Base-by-base conservation (phyloP, 2,329 filamentous ascomycete species). In the Sclerotinia minor region DNA sequence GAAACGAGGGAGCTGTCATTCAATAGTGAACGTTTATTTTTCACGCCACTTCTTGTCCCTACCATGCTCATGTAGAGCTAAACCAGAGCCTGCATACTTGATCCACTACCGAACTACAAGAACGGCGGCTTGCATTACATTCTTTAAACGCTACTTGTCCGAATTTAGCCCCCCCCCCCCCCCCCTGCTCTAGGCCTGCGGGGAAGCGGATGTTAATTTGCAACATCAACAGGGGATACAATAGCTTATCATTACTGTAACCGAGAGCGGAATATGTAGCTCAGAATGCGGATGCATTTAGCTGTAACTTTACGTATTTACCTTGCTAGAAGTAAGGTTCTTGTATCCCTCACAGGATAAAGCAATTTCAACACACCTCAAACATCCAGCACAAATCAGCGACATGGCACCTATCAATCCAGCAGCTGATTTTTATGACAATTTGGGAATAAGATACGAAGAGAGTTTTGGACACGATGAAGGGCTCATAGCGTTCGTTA, bases 351-450 rank as follows among this genome's bases (percentile, higher is more conserved):
- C 19, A 47, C 11, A 32, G 17, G 6, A 47, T 60, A 32, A 60
- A 41, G 19, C 35, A 38, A 57, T 57, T 15, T 24, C 3, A 57
- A 41, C 35, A 17, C 13, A 41, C 32, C 13, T 41, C n/a, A 47
- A 60, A 44, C 11, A 32, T 47, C 15, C 11, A 9, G 9, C 21
- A 47, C 47, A 19, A 32, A 60, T 26, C 6, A 21, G 21, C n/a
- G 9, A 32, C 32, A 60, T 47, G 57, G 11, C 57, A 60, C 26
- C 41, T 11, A 32, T 64, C 29, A 53, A 54, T 35, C 50, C 61
- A 53, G 44, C 47, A 11, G 61, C 61, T n/a, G 61, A 64, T 54
- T 64, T 64, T 49, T 64, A 41, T n/a, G 47, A 64, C 19, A 64
- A 50, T 24, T 7, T 64, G 17, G 61, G 61, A 26, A 54, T 54